These are phyloP conservation scores for Oryza longistaminata DNA, from an alignment of 176 grass and related monocot species.

Conservation along the genomic window DNA sequence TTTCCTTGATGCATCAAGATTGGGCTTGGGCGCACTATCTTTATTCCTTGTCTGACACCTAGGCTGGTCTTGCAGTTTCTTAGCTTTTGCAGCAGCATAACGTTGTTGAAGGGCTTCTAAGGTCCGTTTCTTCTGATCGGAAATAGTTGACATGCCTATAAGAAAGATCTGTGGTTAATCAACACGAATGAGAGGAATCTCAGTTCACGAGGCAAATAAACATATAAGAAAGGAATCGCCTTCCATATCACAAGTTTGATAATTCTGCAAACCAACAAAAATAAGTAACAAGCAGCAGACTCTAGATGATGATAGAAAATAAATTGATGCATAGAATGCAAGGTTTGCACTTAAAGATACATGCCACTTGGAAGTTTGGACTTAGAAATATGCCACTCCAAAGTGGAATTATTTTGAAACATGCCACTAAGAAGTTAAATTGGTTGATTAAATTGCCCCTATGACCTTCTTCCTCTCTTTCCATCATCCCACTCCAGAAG, in stretches of 20 bases:
- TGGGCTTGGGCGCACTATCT: background rate
- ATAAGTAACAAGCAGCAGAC: background rate
- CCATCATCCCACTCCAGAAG: too few relatives aligned
- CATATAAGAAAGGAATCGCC: background rate
- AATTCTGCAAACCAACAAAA: background rate
- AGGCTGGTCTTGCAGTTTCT: constrained; percentile 50
- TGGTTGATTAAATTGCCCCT: too few relatives aligned
- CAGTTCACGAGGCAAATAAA: background rate
- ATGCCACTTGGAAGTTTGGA: background rate
- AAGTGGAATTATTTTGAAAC: too few relatives aligned
- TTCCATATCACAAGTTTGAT: background rate
- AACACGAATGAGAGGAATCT: background rate
- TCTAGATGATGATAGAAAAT: background rate
- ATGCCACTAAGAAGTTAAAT: too few relatives aligned
- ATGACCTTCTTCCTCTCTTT: too few relatives aligned
- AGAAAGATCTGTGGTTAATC: background rate
- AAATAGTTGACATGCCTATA: constrained; percentile 31
- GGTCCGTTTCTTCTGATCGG: constrained; percentile 56
- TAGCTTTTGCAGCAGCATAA: constrained; percentile 50
- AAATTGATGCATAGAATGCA: background rate
- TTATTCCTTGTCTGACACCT: constrained; percentile 31
- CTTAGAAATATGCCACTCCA: background rate
- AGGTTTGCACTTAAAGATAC: background rate
- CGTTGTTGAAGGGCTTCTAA: constrained; percentile 55
- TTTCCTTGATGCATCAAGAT: constrained; percentile 29